Evolutionary conservation across 179 eudicot species (phyloP), one percentile per base, ranked within the genome.

Genomic region (Nepenthes alata): DNA sequence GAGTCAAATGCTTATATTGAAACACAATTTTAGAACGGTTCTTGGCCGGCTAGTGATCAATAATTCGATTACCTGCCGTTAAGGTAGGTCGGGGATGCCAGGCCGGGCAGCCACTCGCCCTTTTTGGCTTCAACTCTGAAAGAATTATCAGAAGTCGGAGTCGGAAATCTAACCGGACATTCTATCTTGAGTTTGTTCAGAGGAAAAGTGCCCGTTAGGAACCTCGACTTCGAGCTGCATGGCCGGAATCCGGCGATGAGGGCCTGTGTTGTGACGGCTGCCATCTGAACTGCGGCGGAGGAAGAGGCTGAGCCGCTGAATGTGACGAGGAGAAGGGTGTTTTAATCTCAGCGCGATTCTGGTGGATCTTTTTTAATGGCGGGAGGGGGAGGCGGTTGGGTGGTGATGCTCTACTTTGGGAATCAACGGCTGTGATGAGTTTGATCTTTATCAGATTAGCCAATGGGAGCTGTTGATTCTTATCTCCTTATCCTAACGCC

Each of bases 101-200:
- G 70, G 0, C 99, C 99, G 4, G 99, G 98, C 37, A 94, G 75
- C 97, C 99, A 90, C 71, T 94, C 86, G 1, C 99, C 99, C 73
- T 94, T 87, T 85, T 89, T 93, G 62, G 99, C 97, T 64, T 83
- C 81, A 66, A 90, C 89, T 70, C 81, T 94, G 50, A 94, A 70
- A 35, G 94, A 55, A 48, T 34, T 66, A 41, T 4, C 63, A 8
- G 67, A 61, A 0, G 93, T 76, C 0, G 77, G 67, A 61, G 74
- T 45, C 1, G 77, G n/a, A 0, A 87, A 56, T 64, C 59, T 82
- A 54, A 78, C 41, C 2, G 83, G 72, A 10, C 82, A 61, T 55
- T 74, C 79, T 62, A 76, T 61, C 78, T 80, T 80, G 34, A 89
- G 70, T 65, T 79, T 12, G 5, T n/a, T 93, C 25, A 25, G 25